Conservation (phyloP, 441 rosid genomes). For the Eutrema salsugineum region DNA sequence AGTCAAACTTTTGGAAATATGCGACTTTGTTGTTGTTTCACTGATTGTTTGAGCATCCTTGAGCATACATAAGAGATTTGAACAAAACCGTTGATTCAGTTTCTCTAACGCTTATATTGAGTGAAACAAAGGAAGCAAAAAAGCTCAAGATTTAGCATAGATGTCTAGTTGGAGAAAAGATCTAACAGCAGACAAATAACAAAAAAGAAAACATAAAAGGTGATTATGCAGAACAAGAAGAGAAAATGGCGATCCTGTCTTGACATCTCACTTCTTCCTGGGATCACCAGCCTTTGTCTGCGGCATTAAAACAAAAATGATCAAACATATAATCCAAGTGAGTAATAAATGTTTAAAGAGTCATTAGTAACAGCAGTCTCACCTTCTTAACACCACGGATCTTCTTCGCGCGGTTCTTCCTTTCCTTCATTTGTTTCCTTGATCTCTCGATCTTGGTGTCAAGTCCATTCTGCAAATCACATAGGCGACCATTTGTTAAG, state of each 20-base stretch:
- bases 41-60: too few species aligned
- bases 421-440: slow-evolving; percentile 85
- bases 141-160: neutral
- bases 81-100: slow-evolving; percentile 8
- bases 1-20: too few species aligned
- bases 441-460: slow-evolving; percentile 84
- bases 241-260: neutral
- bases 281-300: slow-evolving; percentile 33
- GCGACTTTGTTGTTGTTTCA: too few species aligned
- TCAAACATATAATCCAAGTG: neutral
- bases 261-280: slow-evolving; percentile 25
- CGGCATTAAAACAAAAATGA: neutral
- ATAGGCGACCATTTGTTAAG: neutral
- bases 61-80: too few species aligned
- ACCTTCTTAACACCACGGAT: slow-evolving; percentile 93
- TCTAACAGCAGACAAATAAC: slow-evolving; percentile 13
- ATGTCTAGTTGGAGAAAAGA: slow-evolving; percentile 14
- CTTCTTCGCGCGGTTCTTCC: slow-evolving; percentile 89
- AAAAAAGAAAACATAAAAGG: neutral
- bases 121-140: neutral
- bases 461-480: slow-evolving; percentile 64
- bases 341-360: neutral
- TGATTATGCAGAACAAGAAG: neutral
- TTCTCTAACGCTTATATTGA: neutral
- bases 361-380: neutral